Conservation (phyloP, 768 basidiomycete species). For the Tubosaeta brunneosetosa region DNA sequence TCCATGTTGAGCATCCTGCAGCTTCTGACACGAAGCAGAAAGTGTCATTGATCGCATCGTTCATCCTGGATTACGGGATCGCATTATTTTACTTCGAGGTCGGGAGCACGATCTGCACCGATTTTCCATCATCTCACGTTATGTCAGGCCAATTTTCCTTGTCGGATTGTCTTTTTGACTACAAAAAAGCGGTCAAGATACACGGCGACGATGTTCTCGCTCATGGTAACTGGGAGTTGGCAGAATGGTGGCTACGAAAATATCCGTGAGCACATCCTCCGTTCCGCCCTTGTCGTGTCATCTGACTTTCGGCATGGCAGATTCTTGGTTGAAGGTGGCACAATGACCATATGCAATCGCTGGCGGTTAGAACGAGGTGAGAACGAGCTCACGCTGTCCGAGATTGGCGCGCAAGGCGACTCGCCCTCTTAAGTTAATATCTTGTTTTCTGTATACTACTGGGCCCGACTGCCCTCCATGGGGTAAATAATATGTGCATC, state of each 20-base stretch:
- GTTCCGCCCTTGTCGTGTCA: background rate
- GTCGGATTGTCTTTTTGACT: slow-evolving; percentile 73
- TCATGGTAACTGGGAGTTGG: slow-evolving; percentile 86
- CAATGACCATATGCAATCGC: slow-evolving; percentile 70
- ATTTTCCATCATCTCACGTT: slow-evolving; percentile 4
- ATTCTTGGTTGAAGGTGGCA: slow-evolving; percentile 71
- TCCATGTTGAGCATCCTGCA: background rate
- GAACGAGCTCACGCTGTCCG: slow-evolving; percentile 55
- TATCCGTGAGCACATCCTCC: slow-evolving; percentile 51
- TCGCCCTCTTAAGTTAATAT: slow-evolving; percentile 22
- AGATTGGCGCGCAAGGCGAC: slow-evolving; percentile 41
- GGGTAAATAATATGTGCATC: slow-evolving; percentile 8
- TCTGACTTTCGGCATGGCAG: slow-evolving; percentile 35
- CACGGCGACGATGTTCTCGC: slow-evolving; percentile 92
- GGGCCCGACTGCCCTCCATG: background rate
- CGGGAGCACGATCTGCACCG: slow-evolving; percentile 15
- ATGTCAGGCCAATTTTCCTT: slow-evolving; percentile 68
- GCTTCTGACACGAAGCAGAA: slow-evolving; percentile 43
- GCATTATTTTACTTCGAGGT: slow-evolving; percentile 88
- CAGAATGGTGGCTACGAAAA: slow-evolving; percentile 76
- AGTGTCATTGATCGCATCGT: slow-evolving; percentile 87
- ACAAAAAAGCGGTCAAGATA: slow-evolving; percentile 61
- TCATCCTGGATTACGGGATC: slow-evolving; percentile 85
- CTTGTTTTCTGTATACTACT: slow-evolving; percentile 8
- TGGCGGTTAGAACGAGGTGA: slow-evolving; percentile 87